Base-by-base conservation (phyloP, 2,329 filamentous ascomycete species). In the Mollisiaceae sp. region DNA sequence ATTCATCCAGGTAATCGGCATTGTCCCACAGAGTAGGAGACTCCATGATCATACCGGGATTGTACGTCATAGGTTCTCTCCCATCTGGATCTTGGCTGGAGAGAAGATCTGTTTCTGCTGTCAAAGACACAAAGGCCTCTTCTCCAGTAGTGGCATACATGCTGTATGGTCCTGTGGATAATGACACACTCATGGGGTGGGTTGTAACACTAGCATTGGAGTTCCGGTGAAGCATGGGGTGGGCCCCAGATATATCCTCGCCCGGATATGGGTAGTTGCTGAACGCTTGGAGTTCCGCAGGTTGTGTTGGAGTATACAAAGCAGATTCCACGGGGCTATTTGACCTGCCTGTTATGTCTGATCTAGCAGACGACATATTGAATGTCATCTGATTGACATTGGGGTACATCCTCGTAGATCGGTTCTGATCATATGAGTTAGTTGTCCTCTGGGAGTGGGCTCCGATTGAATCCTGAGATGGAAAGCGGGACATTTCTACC, bases 331-430 rank as follows among this genome's bases (percentile, higher is more conserved):
- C 68, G 63, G 74, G 73, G 61, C 74, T 75, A 62, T 63, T 71
- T 67, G 74, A 77, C 66, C 73, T 74, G 62, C 68, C 71, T 67
- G 71, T 72, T 59, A 65, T 62, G 71, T 76, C 74, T 70, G 74
- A 74, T 61, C 70, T 70, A 63, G 70, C 70, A 65, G 74, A 74
- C 61, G 74, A 71, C 60, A 75, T 72, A 70, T 75, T 69, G 71
- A 71, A 75, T 62, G 72, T 69, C 62, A 71, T 68, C 59, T 75
- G 72, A 52, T 73, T 72, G 32, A 69, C 64, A 67, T 63, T 69
- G 57, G 69, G 66, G 50, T 71, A 73, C 66, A 74, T 69, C 24
- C 69, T 72, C 67, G 67, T 47, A 60, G 74, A 75, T 67, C 65
- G 68, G 64, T 43, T 62, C 63, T 73, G 73, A 71, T 75, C 74